A percentile compares a stretch with the other conserved stretches of the same genome.
phyloP scores from a whole-genome alignment of 179 eudicot genomes.

The Silene noctiflora region DNA sequence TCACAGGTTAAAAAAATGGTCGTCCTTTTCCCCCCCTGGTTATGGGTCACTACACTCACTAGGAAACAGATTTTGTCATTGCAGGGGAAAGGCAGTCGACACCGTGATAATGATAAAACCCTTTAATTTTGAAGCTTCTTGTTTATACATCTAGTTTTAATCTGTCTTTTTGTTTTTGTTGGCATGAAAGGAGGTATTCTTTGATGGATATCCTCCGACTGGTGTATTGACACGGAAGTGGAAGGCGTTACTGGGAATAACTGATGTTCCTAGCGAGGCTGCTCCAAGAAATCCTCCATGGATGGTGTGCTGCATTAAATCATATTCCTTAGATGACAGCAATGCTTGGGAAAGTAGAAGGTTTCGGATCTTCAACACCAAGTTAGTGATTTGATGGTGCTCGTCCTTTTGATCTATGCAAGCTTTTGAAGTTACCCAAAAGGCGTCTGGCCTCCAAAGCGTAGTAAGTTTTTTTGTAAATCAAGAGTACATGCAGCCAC shows the following conservation, averaged over 20 bases:
- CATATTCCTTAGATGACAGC: constrained; percentile 51
- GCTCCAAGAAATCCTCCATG: constrained; percentile 73
- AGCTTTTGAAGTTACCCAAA: neutral
- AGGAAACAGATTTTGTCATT: too few species aligned
- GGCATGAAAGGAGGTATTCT: constrained; percentile 48
- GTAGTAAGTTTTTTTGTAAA: constrained; percentile 3
- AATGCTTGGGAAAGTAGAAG: constrained; percentile 58
- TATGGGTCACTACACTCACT: neutral
- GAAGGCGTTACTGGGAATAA: constrained; percentile 58
- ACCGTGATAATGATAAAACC: neutral
- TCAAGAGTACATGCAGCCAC: neutral
- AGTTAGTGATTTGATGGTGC: constrained; percentile 32
- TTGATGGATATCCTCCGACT: constrained; percentile 42
- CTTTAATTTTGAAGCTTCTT: neutral
- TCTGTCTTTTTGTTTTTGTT: neutral
- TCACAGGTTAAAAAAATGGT: too few species aligned
- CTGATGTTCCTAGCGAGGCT: constrained; percentile 23
- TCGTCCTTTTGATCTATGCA: neutral
- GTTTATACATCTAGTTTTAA: neutral
- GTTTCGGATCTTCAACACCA: constrained; percentile 59
- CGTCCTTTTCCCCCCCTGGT: too few species aligned
- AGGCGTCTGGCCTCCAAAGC: neutral
- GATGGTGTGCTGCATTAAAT: constrained; percentile 69
- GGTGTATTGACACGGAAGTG: constrained; percentile 43
- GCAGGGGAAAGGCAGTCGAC: neutral